phyloP scores from a whole-genome alignment of 2,329 filamentous ascomycete genomes.

The Hymenoscyphus scutula region DNA sequence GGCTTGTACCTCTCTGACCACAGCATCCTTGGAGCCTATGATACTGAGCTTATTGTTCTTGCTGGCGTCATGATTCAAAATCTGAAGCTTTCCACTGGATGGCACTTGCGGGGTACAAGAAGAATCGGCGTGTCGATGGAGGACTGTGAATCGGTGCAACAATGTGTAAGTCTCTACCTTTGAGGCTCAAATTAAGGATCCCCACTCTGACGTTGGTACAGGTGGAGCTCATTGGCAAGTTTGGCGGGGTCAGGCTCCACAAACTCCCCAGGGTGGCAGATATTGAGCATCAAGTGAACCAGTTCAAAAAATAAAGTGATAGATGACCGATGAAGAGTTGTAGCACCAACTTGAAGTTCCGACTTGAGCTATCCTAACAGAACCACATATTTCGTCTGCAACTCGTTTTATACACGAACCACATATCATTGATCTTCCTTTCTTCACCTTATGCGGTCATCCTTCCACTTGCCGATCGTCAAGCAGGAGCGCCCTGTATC shows the following conservation, averaged over 20 bases:
- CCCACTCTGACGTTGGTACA: constrained; percentile 7
- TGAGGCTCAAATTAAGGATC: background rate
- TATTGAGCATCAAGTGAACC: constrained; percentile 41
- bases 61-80: constrained; percentile 59
- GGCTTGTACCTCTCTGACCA: constrained; percentile 57
- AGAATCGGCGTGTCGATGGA: constrained; percentile 45
- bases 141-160: constrained; percentile 41
- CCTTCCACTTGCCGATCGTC: too few relatives aligned
- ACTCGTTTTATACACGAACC: too few relatives aligned
- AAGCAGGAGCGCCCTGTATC: too few relatives aligned
- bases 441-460: too few relatives aligned
- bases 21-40: constrained; percentile 50
- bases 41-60: constrained; percentile 54
- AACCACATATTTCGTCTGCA: too few relatives aligned
- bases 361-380: too few relatives aligned
- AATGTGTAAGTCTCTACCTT: constrained; percentile 33
- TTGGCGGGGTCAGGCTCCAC: constrained; percentile 37
- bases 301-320: background rate
- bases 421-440: too few relatives aligned
- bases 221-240: constrained; percentile 40
- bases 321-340: too few relatives aligned
- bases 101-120: constrained; percentile 52
- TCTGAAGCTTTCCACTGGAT: constrained; percentile 49
- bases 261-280: constrained; percentile 40
- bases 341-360: too few relatives aligned